phyloP scores from a whole-genome alignment of 1,284 basidiomycete species.

The Fomitopsis pinicola region DNA sequence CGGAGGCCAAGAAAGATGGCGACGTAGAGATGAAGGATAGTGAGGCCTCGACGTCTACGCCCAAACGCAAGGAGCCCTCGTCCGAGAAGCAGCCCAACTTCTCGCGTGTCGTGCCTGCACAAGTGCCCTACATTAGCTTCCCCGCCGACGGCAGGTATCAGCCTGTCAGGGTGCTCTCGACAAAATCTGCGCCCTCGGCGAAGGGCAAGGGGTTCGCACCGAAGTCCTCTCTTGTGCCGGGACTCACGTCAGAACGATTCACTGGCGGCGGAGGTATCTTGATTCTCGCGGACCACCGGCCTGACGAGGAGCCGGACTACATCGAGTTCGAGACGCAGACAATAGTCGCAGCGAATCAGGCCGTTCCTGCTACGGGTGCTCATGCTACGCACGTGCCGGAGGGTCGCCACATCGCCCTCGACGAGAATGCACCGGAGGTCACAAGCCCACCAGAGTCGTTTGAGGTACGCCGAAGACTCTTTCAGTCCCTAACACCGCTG shows the following conservation, averaged over 20 bases:
- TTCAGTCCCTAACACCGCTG: constrained; percentile 13
- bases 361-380: constrained; percentile 17
- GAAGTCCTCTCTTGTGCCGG: constrained; percentile 22
- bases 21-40: constrained; percentile 75
- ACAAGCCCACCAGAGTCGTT: constrained; percentile 68
- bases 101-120: constrained; percentile 89
- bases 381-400: constrained; percentile 19
- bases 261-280: constrained; percentile 84
- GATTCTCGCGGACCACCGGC: constrained; percentile 66
- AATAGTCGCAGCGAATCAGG: constrained; percentile 32
- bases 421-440: constrained; percentile 72
- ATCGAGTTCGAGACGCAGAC: constrained; percentile 62
- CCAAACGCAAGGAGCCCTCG: constrained; percentile 71
- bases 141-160: constrained; percentile 77
- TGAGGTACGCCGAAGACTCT: constrained; percentile 51
- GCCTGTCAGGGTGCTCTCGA: constrained; percentile 83
- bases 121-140: constrained; percentile 84
- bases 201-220: constrained; percentile 33
- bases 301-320: constrained; percentile 66
- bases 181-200: constrained; percentile 31
- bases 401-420: constrained; percentile 53
- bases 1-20: constrained; percentile 52
- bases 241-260: constrained; percentile 49
- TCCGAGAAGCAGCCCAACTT: constrained; percentile 85
- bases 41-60: constrained; percentile 34